Conservation (phyloP, 257 asterid species). For the Scutellaria barbata region DNA sequence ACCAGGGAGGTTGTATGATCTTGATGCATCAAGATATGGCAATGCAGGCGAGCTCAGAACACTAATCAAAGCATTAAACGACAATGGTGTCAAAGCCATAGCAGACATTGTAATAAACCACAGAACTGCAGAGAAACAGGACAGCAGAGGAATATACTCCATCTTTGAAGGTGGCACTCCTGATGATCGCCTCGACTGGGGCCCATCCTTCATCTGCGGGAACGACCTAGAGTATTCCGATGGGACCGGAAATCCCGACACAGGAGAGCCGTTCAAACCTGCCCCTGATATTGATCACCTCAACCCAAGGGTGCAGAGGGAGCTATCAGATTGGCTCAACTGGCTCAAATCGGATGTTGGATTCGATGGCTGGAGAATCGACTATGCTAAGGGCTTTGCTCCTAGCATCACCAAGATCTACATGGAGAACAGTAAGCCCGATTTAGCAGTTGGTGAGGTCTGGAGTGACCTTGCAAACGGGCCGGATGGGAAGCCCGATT, state of each 20-base stretch:
- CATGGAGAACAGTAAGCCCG: conserved; percentile 60
- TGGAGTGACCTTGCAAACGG: conserved; percentile 53
- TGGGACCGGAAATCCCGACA: conserved; percentile 75
- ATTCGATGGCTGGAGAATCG: conserved; percentile 84
- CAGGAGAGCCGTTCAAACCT: conserved; percentile 46
- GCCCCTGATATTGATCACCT: conserved; percentile 90
- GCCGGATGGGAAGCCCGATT: conserved; percentile 48
- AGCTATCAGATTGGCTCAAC: conserved; percentile 83
- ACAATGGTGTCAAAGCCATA: conserved; percentile 62
- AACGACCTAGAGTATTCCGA: conserved; percentile 61
- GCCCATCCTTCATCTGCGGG: conserved; percentile 64
- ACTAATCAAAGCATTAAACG: conserved; percentile 49
- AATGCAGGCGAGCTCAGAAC: conserved; percentile 52
- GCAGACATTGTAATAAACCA: conserved; percentile 93
- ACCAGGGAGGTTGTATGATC: conserved; percentile 82
- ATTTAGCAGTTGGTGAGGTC: conserved; percentile 82
- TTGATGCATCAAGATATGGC: conserved; percentile 76
- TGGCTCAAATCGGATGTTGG: conserved; percentile 84
- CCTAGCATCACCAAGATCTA: conserved; percentile 56
- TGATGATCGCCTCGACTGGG: conserved; percentile 91
- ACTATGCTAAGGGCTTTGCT: conserved; percentile 73
- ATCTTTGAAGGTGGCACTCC: conserved; percentile 87
- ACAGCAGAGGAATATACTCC: conserved; percentile 65
- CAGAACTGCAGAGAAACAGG: conserved; percentile 67
- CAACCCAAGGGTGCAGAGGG: conserved; percentile 62